Conservation (phyloP, 2,329 filamentous ascomycete species). For the Aureobasidium lini region DNA sequence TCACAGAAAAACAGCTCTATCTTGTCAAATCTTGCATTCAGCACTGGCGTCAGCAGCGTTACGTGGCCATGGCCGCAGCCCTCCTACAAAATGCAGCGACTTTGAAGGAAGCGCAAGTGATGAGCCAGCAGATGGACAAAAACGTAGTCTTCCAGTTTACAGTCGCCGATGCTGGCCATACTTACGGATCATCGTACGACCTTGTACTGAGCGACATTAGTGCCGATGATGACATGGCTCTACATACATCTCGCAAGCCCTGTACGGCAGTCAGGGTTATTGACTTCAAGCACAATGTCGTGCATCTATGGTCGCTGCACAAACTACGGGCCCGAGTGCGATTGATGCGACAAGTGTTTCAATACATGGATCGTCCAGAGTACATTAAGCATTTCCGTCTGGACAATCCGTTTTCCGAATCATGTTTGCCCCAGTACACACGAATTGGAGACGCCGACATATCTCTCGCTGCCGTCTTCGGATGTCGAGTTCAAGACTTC, state of each 20-base stretch:
- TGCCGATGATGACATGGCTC: constrained; percentile 61
- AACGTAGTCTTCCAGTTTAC: constrained; percentile 91
- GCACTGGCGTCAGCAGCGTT: constrained; percentile 77
- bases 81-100: constrained; percentile 80
- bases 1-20: constrained; percentile 65
- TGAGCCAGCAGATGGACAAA: constrained; percentile 95
- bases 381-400: constrained; percentile 88
- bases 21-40: constrained; percentile 59
- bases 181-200: constrained; percentile 88
- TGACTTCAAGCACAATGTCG: constrained; percentile 78
- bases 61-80: constrained; percentile 87
- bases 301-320: constrained; percentile 89
- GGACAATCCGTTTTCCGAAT: constrained; percentile 85
- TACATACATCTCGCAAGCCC: constrained; percentile 77
- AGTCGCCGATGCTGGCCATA: constrained; percentile 81
- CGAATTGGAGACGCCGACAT: constrained; percentile 90
- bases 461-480: constrained; percentile 85
- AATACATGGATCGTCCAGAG: constrained; percentile 91
- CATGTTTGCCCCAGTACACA: constrained; percentile 86
- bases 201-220: constrained; percentile 88
- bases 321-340: constrained; percentile 83
- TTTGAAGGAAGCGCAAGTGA: constrained; percentile 92
- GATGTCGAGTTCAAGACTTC: constrained; percentile 91
- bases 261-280: constrained; percentile 86
- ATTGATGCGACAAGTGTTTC: constrained; percentile 93